Base-by-base conservation (phyloP, 2,329 filamentous ascomycete species). In the Trichoderma pleuroti region DNA sequence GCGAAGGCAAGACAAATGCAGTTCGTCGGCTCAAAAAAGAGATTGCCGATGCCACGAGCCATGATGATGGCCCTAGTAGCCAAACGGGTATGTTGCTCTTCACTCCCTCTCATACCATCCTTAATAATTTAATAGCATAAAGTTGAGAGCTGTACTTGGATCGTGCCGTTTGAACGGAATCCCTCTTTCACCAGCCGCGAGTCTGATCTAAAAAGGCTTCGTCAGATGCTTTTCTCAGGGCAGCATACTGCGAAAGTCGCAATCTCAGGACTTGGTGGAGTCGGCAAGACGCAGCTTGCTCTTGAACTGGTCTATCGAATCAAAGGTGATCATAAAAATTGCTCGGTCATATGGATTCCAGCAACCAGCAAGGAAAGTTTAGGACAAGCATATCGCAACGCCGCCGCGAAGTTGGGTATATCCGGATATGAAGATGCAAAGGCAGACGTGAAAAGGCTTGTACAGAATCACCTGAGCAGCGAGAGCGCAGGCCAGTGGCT, bases 311-410 rank as follows among this genome's bases (percentile, higher is more conserved):
- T 76, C 21, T 81, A 76, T 70, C 75, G 74, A 1, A 12, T 80
- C 4, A 75, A 70, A 3, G 64, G 78, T 0, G 62, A 68, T 8
- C 60, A 76, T 42, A 75, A 75, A 0, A 72, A 78, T n/a, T 80
- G 76, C 71, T 81, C 78, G 0, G 72, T 84, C n/a, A 82, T 84
- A 73, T 84, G 81, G 82, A 77, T 84, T 5, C 77, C 79, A 1
- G 77, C 76, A 4, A 64, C 77, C 4, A 75, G 75, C 71, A 34
- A 49, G 2, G 73, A 73, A 1, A 77, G 34, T 18, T 79, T 84
- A 32, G 77, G 81, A 34, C 76, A 80, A 39, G 78, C 78, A 11
- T 84, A 81, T 66, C 73, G 36, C 10, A 69, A 77, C 0, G 81
- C 82, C 32, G 82, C 77, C 4, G 66, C 69, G 18, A n/a, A 66